Evolutionary conservation across 345 rosid genomes (phyloP), one percentile per base, ranked within the genome.

Genomic region (Linum lewisii): DNA sequence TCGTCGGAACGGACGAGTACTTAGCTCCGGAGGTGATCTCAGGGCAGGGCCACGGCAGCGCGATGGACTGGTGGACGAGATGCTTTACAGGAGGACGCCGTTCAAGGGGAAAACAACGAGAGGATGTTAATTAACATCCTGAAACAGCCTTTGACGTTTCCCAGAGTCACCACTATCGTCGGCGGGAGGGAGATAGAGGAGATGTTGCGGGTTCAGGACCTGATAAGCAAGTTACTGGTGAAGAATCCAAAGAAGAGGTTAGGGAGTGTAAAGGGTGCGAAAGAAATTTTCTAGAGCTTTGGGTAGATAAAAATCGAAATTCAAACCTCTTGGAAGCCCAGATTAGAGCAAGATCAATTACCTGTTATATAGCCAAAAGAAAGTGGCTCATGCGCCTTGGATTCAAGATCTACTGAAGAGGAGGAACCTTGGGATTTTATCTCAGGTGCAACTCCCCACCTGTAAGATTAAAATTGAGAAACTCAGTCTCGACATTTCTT

Each of bases 61-160:
- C 88, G 1, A 96, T 92, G 52, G 98, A 92, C 61, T 92, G 98
- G 98, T 92, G 98, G 98, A 86, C 63, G 98, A 92, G 68, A 86
- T 88, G 95, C 21, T 92, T 38, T 86, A 81, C 19, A 95, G 98
- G 6, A 78, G 53, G 67, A 92, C 98, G 5, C 98, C 96, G 1
- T 92, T 92, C 75, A 86, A 88, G 61, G 98, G 96, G 98, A 92
- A 52, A 86, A 79, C 81, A 92, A 92, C 52, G 95, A 86, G 81
- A 88, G 52, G 61, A 88, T 95, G 16, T 68, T 92, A 49, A 61
- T 88, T 2, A 88, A 88, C 84, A 86, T 92, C 53, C 82, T 92
- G 3, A 88, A 92, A 66, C 69, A 82, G 71, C 96, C 96, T 0
- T 71, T 88, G 64, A 70, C 60, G 0, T 84, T 92, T 68, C 98